Conservation (phyloP, 2,329 filamentous ascomycete genomes). For the Pyrenochaeta sp. region DNA sequence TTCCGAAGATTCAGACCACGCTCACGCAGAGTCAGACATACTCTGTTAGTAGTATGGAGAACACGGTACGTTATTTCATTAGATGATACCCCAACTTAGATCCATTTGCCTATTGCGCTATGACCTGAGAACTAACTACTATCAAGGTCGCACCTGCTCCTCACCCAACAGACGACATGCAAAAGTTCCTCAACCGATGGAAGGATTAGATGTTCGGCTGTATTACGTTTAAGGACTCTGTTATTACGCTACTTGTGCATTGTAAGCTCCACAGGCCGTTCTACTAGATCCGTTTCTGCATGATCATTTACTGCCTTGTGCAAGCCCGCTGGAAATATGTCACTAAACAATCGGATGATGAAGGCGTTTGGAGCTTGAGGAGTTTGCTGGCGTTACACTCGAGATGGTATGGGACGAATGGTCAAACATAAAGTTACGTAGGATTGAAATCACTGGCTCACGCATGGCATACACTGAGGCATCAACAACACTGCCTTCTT, state of each 20-base stretch:
- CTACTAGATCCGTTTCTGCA: neutral
- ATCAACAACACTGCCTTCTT: too few species aligned
- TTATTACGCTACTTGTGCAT: too few species aligned
- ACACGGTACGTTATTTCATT: conserved; percentile 60
- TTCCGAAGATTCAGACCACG: conserved; percentile 59
- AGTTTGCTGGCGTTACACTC: conserved; percentile 1
- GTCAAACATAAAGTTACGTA: conserved; percentile 15
- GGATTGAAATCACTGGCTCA: conserved; percentile 5
- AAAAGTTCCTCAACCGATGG: conserved; percentile 66
- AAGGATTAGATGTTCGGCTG: conserved; percentile 57
- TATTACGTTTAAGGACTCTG: neutral
- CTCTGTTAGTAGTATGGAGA: conserved; percentile 62
- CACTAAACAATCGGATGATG: neutral
- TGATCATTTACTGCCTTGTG: conserved; percentile 3
- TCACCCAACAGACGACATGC: conserved; percentile 62
- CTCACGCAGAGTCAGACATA: conserved; percentile 62
- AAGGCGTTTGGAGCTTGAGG: conserved; percentile 16
- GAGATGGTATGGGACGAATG: conserved; percentile 1
- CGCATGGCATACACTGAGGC: neutral
- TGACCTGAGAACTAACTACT: conserved; percentile 20
- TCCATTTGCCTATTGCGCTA: neutral
- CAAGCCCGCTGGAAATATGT: conserved; percentile 4
- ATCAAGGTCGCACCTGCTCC: conserved; percentile 63
- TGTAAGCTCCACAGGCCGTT: neutral
- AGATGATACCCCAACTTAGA: too few species aligned